Evolutionary conservation across 306 rosid genomes (phyloP), one percentile per base, ranked within the genome.

Genomic region (Corylus heterophylla): DNA sequence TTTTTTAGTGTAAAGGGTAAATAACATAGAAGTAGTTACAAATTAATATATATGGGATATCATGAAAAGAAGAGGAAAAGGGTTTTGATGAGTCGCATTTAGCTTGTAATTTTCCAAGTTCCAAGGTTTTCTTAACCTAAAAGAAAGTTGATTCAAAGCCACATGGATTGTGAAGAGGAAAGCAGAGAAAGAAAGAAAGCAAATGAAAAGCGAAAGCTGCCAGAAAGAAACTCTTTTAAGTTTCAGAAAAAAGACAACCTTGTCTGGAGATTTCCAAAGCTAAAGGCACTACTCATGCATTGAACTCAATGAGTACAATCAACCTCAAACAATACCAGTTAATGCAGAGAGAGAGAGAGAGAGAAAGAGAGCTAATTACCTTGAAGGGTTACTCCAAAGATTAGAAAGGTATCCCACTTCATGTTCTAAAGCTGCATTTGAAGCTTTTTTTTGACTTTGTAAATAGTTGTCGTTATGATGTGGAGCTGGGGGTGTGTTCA

Each of bases 351-450:
- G 2, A 74, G 13, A 22, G 25, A 75, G 72, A 54, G 74, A 59
- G 67, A 73, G 49, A 83, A 31, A 75, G 76, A 63, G 69, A 52
- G 18, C 1, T 3, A 22, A 61, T 79, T 87, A 92, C 97, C 97
- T 90, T 77, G 94, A 88, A 78, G 96, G 89, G 79, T 90, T 90
- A 54, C 76, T 84, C 86, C 91, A 89, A 47, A 84, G 79, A 84
- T 75, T 81, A 50, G 89, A 85, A 81, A 83, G 87, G 82, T 78
- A 82, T 54, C 79, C 85, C 74, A 85, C 52, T 73, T 89, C 89
- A 68, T 82, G 81, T 74, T 92, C 87, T 47, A 84, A 54, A 77
- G 89, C 74, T 71, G 83, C 82, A 87, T 75, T 89, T 71, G 80
- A 66, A 37, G 73, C 61, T 48, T 86, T 87, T 81, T 88, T 86